phyloP scores from a whole-genome alignment of 169 alveolate species.

The Eimeria falciformis region DNA sequence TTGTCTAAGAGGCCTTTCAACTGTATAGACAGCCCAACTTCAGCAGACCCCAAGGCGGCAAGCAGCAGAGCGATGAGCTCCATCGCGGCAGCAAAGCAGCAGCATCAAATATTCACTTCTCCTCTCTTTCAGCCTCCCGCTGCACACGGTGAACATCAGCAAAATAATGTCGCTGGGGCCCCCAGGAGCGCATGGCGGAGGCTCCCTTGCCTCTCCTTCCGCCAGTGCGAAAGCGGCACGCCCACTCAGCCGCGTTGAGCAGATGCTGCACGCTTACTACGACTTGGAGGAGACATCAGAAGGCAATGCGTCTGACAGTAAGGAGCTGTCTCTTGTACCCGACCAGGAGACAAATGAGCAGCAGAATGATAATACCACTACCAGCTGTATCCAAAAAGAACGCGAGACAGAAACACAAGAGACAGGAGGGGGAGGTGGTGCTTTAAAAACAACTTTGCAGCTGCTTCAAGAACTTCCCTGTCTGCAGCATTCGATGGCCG shows the following conservation, averaged over 20 bases:
- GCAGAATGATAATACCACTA: background rate
- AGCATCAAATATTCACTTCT: too few species aligned
- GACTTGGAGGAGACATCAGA: conserved; percentile 1
- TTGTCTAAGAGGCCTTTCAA: too few species aligned
- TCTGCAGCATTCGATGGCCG: background rate
- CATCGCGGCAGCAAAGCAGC: too few species aligned
- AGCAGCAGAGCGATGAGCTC: too few species aligned
- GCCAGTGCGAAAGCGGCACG: background rate
- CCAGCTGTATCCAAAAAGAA: background rate
- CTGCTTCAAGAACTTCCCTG: background rate
- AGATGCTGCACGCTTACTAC: conserved; percentile 35
- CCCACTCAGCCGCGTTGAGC: conserved; percentile 53
- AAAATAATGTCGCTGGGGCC: background rate
- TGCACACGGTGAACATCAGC: too few species aligned
- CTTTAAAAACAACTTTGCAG: background rate
- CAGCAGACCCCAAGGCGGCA: too few species aligned
- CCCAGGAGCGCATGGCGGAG: background rate
- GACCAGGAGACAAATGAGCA: background rate
- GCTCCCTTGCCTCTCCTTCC: background rate
- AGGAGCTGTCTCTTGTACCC: background rate
- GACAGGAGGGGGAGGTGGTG: conserved; percentile 13
- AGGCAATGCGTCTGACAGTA: background rate
- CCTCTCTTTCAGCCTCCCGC: too few species aligned
- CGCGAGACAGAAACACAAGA: background rate
- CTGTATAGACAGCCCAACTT: too few species aligned